Percentiles rank a stretch among this genome's conserved stretches.
phyloP scores from a whole-genome alignment of 2,329 filamentous ascomycete species.

The Ceratocystis destructans region DNA sequence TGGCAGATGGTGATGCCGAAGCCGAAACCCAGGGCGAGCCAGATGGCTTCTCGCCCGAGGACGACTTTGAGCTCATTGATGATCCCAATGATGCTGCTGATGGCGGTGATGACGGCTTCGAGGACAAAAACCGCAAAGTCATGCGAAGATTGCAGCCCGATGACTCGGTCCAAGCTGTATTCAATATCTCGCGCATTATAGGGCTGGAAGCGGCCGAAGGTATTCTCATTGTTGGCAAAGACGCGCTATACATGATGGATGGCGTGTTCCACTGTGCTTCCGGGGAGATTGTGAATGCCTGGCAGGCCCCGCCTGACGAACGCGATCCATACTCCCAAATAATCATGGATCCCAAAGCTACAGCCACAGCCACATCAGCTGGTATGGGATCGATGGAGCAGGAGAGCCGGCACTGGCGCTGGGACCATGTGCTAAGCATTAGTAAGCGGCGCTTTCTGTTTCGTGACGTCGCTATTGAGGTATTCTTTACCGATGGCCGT shows the following conservation, averaged over 20 bases:
- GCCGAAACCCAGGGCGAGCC: background rate
- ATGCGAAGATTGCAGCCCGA: conserved; percentile 85
- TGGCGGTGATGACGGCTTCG: conserved; percentile 54
- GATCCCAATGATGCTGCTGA: conserved; percentile 78
- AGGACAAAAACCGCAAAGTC: conserved; percentile 96
- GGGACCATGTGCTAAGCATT: conserved; percentile 86
- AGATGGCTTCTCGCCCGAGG: conserved; percentile 41
- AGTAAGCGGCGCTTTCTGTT: conserved; percentile 93
- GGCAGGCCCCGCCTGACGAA: conserved; percentile 83
- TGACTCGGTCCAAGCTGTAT: conserved; percentile 84
- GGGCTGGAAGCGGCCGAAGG: conserved; percentile 90
- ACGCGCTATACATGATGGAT: conserved; percentile 85
- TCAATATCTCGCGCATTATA: conserved; percentile 88
- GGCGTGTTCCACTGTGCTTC: conserved; percentile 91
- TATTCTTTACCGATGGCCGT: conserved; percentile 92
- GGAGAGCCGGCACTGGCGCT: conserved; percentile 80
- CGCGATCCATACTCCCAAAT: conserved; percentile 91
- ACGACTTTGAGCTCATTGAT: conserved; percentile 92
- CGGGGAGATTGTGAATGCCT: conserved; percentile 92
- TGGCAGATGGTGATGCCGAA: background rate
- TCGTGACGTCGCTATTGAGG: conserved; percentile 87
- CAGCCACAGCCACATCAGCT: background rate
- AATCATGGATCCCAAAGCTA: conserved; percentile 47
- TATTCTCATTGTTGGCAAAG: conserved; percentile 82
- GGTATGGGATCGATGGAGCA: conserved; percentile 43